Percentiles rank a stretch among this genome's conserved stretches.
These are phyloP conservation scores for Calycina herbarum DNA, from an alignment of 2,329 filamentous ascomycete species.

Conservation along the genomic window DNA sequence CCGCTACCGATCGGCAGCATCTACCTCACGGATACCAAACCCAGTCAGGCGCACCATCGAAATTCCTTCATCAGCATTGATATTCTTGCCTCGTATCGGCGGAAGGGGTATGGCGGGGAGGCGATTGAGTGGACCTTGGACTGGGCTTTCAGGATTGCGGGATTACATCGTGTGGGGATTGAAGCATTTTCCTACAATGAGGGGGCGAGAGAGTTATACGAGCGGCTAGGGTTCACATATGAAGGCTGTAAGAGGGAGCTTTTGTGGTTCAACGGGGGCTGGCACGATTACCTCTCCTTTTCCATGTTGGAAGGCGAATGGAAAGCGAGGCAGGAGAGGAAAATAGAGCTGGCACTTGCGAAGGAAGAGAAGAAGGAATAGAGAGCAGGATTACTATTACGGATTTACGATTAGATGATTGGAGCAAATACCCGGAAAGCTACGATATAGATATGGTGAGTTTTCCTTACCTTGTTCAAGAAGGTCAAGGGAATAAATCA, in stretches of 20 bases:
- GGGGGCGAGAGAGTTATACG: constrained; percentile 38
- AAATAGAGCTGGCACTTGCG: background rate
- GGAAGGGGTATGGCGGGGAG: constrained; percentile 42
- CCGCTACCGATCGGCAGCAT: constrained; percentile 39
- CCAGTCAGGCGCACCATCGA: constrained; percentile 42
- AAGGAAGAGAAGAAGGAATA: constrained; percentile 14
- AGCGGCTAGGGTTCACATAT: constrained; percentile 39
- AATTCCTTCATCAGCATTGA: constrained; percentile 41
- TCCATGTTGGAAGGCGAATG: constrained; percentile 41
- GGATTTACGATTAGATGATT: background rate
- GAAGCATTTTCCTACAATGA: constrained; percentile 38
- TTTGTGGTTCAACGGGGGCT: constrained; percentile 40
- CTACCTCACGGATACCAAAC: constrained; percentile 31
- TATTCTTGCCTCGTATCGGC: constrained; percentile 33
- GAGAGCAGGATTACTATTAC: background rate
- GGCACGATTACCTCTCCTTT: constrained; percentile 39
- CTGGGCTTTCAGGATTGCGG: constrained; percentile 40
- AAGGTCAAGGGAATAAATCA: no score
- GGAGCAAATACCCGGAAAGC: background rate
- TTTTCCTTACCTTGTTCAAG: no score
- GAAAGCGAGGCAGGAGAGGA: constrained; percentile 17
- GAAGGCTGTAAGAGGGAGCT: constrained; percentile 39
- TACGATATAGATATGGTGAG: no score
- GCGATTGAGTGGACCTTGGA: constrained; percentile 41
- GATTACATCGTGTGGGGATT: constrained; percentile 41